These are phyloP conservation scores for Alternaria brassicae DNA, from an alignment of 2,329 filamentous ascomycete species.

Conservation along the genomic window DNA sequence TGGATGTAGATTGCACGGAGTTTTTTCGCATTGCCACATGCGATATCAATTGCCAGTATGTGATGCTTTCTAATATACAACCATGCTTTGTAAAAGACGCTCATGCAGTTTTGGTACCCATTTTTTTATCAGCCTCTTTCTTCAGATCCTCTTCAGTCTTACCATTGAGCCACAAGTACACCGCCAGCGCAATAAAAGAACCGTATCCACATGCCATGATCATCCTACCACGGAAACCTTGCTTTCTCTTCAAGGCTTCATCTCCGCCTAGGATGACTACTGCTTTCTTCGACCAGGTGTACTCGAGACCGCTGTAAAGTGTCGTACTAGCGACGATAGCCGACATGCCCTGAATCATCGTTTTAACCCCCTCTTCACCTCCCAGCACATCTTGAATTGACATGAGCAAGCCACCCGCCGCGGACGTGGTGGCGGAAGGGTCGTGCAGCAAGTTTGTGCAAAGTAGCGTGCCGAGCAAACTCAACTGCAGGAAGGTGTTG, in stretches of 20 bases:
- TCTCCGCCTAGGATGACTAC: slow-evolving; percentile 77
- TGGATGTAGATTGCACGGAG: neutral
- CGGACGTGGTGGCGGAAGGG: slow-evolving; percentile 61
- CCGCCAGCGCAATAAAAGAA: slow-evolving; percentile 52
- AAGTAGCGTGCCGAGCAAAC: slow-evolving; percentile 83
- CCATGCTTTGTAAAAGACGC: neutral
- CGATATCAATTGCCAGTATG: neutral
- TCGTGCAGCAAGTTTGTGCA: slow-evolving; percentile 75
- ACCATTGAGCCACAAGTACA: slow-evolving; percentile 35
- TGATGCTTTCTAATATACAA: neutral
- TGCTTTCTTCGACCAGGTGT: slow-evolving; percentile 87
- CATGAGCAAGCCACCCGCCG: slow-evolving; percentile 34
- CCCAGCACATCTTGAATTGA: slow-evolving; percentile 38
- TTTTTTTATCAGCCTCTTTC: slow-evolving; percentile 10
- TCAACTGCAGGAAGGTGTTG: slow-evolving; percentile 91
- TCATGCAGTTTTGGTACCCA: neutral
- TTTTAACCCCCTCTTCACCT: slow-evolving; percentile 46
- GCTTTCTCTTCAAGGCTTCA: slow-evolving; percentile 56
- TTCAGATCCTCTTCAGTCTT: slow-evolving; percentile 19
- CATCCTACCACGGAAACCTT: slow-evolving; percentile 56
- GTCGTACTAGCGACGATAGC: slow-evolving; percentile 89
- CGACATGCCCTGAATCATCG: slow-evolving; percentile 57
- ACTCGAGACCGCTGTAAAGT: slow-evolving; percentile 91
- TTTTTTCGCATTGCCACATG: neutral
- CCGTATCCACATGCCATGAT: slow-evolving; percentile 58